Evolutionary conservation across 148 eudicot species (phyloP).

Genomic region (Amaranthus palmeri): DNA sequence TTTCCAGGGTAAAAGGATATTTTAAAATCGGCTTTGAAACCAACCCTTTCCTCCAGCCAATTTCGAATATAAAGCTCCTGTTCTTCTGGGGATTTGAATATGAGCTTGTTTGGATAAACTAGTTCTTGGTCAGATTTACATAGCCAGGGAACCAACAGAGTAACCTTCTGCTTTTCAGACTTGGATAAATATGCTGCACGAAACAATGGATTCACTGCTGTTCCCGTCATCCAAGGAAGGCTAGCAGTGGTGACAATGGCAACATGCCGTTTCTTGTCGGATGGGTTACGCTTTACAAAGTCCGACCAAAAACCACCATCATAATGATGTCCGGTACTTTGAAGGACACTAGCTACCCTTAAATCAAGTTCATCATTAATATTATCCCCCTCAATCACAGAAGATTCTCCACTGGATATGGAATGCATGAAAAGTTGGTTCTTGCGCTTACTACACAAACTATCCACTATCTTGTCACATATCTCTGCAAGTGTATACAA

Average conservation of each 20-base stretch:
- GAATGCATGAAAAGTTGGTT: conserved; percentile 58
- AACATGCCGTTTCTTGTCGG: conserved; percentile 71
- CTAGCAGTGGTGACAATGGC: conserved; percentile 98
- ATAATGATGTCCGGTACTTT: conserved; percentile 92
- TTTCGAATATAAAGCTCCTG: conserved; percentile 79
- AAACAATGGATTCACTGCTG: conserved; percentile 94
- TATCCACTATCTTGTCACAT: conserved; percentile 89
- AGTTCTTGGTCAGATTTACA: conserved; percentile 88
- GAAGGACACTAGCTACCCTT: conserved; percentile 88
- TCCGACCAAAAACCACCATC: conserved; percentile 89
- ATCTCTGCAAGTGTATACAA: conserved; percentile 43
- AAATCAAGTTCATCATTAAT: conserved; percentile 76
- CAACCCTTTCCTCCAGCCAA: conserved; percentile 95
- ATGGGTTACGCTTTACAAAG: conserved; percentile 35
- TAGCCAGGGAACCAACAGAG: conserved; percentile 96
- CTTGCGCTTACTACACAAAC: conserved; percentile 74
- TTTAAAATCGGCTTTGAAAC: conserved; percentile 85
- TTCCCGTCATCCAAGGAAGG: conserved; percentile 99
- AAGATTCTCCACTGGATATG: conserved; percentile 57
- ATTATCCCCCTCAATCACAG: conserved; percentile 55
- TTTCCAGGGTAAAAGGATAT: conserved; percentile 98
- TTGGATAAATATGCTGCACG: conserved; percentile 93
- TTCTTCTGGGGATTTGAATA: conserved; percentile 83
- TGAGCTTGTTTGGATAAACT: conserved; percentile 81
- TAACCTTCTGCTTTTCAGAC: conserved; percentile 83